Evolutionary conservation across 306 rosid genomes (phyloP).

Genomic region (Notholithocarpus densiflorus): DNA sequence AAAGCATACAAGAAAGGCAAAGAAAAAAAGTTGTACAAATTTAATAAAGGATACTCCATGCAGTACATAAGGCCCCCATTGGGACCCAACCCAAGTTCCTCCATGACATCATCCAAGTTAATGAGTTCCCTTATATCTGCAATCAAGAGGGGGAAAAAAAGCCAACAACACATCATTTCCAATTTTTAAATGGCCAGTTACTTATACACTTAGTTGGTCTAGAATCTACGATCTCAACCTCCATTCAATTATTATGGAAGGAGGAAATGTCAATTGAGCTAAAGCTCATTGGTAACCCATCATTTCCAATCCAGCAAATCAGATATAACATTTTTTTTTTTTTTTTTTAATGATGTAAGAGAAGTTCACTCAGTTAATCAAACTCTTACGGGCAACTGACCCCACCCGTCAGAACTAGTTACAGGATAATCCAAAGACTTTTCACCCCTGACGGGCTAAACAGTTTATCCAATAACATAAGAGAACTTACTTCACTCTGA

Average conservation of each 20-base stretch:
- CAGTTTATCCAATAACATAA: rapidly evolving
- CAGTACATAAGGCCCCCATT: conserved; percentile 93
- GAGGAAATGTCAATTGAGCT: too few relatives aligned
- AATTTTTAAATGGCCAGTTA: too few relatives aligned
- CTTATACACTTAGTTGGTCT: too few relatives aligned
- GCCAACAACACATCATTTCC: too few relatives aligned
- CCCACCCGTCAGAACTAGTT: rapidly evolving
- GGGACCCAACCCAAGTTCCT: conserved; percentile 92
- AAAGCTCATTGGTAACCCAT: not conserved
- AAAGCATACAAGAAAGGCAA: not conserved
- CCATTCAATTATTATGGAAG: too few relatives aligned
- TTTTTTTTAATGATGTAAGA: too few relatives aligned
- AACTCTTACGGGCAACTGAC: too few relatives aligned
- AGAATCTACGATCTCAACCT: too few relatives aligned
- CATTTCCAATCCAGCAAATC: not conserved
- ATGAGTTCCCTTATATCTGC: conserved; percentile 91
- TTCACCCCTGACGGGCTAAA: too few relatives aligned
- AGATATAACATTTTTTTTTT: not conserved
- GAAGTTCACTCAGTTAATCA: too few relatives aligned
- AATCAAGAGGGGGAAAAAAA: conserved; percentile 3
- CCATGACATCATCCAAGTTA: conserved; percentile 95
- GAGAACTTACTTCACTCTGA: too few relatives aligned
- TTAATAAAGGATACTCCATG: conserved; percentile 94
- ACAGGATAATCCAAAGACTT: rapidly evolving
- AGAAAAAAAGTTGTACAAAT: not conserved